Base-by-base conservation (phyloP, 192 early-diverging fungal genomes). In the Backusella westeae region DNA sequence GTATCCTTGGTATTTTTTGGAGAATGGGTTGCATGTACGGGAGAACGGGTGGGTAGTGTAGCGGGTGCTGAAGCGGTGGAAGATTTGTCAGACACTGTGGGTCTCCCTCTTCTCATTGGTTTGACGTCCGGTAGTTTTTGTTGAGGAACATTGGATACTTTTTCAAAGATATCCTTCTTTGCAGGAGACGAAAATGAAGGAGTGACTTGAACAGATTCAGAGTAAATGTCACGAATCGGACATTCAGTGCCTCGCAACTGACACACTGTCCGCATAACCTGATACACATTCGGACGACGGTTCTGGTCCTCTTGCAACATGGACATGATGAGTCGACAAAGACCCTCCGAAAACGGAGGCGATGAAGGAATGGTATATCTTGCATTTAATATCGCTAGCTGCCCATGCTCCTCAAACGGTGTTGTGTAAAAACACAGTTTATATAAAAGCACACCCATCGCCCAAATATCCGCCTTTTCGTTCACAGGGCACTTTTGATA, bases 381-480 rank as follows among this genome's bases (percentile, higher is more conserved):
- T 17, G 89, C 94, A 75, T 97, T 97, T 49, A 99, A 80, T 41
- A 97, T 97, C 12, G 95, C 95, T 46, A 96, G 79, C 46, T 91
- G 91, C 14, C 95, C 94, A 49, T 88, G 86, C 34, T 97, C 92
- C 80, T 99, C 97, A 79, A 99, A 99, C 1, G 97, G 97, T 6
- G 97, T 98, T 6, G 90, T 91, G 83, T 94, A 96, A 81, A 93
- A 99, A 83, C 96, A 98, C 34, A 98, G 87, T 81, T 99, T 99
- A 86, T 97, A 99, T 23, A 99, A 80, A 34, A 99, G 84, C 42
- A 99, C 94, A 21, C 97, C 97, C 46, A 99, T 85, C 6, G 97
- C 96, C 82, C 82, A 83, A 21, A 83, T 83, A 69, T 83, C 82
- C 0, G 94, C 91, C 78, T 97, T 96, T 76, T 97, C 96, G 74